Evolutionary conservation across 768 basidiomycete genomes (phyloP).

Genomic region (Suillus occidentalis): DNA sequence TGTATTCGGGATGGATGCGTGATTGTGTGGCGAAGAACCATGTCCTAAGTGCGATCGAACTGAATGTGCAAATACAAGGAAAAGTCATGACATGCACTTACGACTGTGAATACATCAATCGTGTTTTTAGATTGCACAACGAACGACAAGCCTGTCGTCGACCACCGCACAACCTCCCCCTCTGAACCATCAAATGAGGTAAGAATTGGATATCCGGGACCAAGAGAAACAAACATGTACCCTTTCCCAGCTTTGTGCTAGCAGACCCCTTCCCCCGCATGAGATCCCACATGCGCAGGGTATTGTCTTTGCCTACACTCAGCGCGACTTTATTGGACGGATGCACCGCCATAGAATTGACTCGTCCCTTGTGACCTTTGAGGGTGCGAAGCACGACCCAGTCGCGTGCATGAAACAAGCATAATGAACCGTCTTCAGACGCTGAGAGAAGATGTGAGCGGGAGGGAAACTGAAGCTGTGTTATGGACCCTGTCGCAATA

Average conservation of each 20-base stretch:
- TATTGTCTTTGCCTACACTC: conserved; percentile 87
- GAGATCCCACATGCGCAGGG: conserved; percentile 97
- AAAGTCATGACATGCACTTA: conserved; percentile 26
- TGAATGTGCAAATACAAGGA: background rate
- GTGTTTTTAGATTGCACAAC: conserved; percentile 74
- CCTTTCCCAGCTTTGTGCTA: conserved; percentile 86
- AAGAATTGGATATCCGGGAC: background rate
- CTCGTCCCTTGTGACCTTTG: conserved; percentile 91
- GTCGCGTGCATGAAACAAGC: conserved; percentile 89
- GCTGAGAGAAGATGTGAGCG: conserved; percentile 89
- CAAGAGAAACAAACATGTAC: conserved; percentile 37
- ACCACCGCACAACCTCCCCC: conserved; percentile 92
- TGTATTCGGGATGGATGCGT: conserved; percentile 83
- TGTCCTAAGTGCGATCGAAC: conserved; percentile 50
- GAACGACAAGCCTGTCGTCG: conserved; percentile 72
- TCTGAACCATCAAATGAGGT: conserved; percentile 45
- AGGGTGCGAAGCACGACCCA: conserved; percentile 87
- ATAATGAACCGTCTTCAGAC: conserved; percentile 90
- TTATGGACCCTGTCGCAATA: conserved; percentile 75
- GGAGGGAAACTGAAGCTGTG: conserved; percentile 81
- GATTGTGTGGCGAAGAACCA: conserved; percentile 74
- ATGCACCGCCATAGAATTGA: conserved; percentile 90
- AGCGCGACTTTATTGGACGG: conserved; percentile 90
- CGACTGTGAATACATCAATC: conserved; percentile 83
- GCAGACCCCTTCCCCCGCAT: conserved; percentile 92